Conservation (phyloP, 768 basidiomycete genomes). For the Candolleomyces efflorescens region DNA sequence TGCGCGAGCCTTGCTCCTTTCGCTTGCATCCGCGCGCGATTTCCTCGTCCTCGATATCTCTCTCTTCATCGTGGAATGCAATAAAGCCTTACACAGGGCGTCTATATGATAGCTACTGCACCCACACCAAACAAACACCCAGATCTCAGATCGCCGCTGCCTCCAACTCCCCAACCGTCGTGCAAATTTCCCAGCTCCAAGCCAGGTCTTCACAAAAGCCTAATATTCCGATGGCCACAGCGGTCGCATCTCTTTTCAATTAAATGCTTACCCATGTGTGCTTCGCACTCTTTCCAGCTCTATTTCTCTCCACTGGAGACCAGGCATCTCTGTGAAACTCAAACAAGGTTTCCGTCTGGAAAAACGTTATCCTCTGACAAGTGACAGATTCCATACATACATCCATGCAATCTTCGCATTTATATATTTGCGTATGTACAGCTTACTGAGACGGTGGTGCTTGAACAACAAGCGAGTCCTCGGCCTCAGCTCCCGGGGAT, state of each 20-base stretch:
- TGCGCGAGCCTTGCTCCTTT: background rate
- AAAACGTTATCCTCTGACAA: slow-evolving; percentile 12
- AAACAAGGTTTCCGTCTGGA: background rate
- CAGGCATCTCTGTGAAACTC: too few species aligned
- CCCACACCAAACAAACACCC: background rate
- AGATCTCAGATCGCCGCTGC: slow-evolving; percentile 1
- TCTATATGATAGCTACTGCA: background rate
- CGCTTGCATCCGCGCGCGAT: background rate
- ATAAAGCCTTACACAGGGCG: background rate
- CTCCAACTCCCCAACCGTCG: background rate
- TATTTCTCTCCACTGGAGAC: too few species aligned
- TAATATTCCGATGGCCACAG: background rate
- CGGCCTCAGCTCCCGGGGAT: background rate
- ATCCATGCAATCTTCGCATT: background rate
- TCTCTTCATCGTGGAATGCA: background rate
- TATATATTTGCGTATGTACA: too few species aligned
- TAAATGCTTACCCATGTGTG: too few species aligned
- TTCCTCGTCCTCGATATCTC: slow-evolving; percentile 1
- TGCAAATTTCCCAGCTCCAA: slow-evolving; percentile 1
- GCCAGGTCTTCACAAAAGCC: background rate
- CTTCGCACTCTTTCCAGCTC: too few species aligned
- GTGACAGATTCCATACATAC: slow-evolving; percentile 19
- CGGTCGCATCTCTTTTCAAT: too few species aligned
- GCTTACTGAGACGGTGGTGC: background rate
- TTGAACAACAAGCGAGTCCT: background rate